Percentiles rank a stretch among this genome's conserved stretches.
Evolutionary conservation across 306 rosid genomes (phyloP).

Genomic region (Cucurbita ficifolia): DNA sequence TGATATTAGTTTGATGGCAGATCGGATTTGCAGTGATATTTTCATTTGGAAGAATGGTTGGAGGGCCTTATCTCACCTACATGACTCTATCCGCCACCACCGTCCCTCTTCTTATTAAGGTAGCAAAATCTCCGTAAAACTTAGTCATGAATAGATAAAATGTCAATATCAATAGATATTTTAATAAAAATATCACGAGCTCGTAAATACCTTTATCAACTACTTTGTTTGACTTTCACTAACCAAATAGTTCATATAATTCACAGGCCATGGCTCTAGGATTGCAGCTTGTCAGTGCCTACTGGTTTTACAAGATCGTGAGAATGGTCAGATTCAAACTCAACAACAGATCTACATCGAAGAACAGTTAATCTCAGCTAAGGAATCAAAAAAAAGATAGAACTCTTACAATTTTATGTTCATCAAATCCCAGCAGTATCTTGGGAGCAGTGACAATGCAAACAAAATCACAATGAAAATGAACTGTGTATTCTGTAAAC

Average conservation of each 20-base stretch:
- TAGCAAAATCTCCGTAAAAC: background rate
- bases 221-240: background rate
- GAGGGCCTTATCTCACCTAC: constrained; percentile 56
- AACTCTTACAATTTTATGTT: background rate
- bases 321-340: constrained; percentile 63
- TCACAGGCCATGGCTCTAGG: constrained; percentile 60
- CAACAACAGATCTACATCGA: constrained; percentile 17
- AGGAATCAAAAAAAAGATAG: background rate
- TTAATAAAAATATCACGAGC: no score
- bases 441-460: background rate
- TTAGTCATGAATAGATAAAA: background rate
- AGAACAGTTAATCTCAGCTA: background rate
- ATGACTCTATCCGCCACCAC: constrained; percentile 31
- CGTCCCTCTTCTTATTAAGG: constrained; percentile 72
- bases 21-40: constrained; percentile 61
- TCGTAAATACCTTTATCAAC: background rate
- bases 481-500: background rate
- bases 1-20: constrained; percentile 15
- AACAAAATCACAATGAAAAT: background rate
- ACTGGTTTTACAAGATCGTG: constrained; percentile 84
- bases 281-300: constrained; percentile 72
- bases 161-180: background rate
- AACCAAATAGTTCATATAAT: background rate
- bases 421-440: background rate
- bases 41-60: constrained; percentile 60